Evolutionary conservation across 2,329 filamentous ascomycete species (phyloP).

Genomic region (Penicillium sp.): DNA sequence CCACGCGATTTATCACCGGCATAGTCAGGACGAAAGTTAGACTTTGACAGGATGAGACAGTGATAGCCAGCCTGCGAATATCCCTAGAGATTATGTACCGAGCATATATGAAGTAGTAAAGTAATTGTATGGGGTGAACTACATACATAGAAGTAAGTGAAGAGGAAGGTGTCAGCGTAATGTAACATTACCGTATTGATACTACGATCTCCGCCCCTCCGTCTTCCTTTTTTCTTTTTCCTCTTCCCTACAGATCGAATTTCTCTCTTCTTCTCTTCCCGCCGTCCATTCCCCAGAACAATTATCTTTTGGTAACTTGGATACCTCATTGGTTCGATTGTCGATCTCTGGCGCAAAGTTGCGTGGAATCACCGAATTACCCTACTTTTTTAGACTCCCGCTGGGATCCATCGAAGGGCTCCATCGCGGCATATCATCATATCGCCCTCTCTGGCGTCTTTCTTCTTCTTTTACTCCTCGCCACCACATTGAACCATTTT

Average conservation of each 20-base stretch:
- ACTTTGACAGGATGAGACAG: background rate
- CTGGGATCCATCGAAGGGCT: slow-evolving; percentile 21
- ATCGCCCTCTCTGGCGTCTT: slow-evolving; percentile 4
- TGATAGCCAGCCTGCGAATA: slow-evolving; percentile 1
- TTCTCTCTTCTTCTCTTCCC: slow-evolving; percentile 9
- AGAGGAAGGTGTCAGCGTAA: slow-evolving; percentile 1
- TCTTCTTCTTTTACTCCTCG: background rate
- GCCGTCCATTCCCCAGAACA: slow-evolving; percentile 1
- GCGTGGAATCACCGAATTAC: slow-evolving; percentile 4
- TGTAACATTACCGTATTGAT: slow-evolving; percentile 12
- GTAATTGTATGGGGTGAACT: background rate
- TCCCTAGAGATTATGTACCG: background rate
- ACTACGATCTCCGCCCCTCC: slow-evolving; percentile 19
- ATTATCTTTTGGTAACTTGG: background rate
- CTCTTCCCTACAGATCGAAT: slow-evolving; percentile 21
- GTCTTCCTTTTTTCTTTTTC: slow-evolving; percentile 8
- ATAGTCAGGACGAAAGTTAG: slow-evolving; percentile 4
- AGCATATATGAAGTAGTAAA: background rate
- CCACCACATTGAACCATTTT: background rate
- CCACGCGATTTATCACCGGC: slow-evolving; percentile 20
- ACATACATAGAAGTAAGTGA: background rate
- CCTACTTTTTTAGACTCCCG: slow-evolving; percentile 19
- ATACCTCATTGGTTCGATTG: slow-evolving; percentile 12
- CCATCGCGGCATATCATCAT: slow-evolving; percentile 18
- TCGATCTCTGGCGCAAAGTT: slow-evolving; percentile 6